Percentiles rank a stretch among this genome's conserved stretches.
Evolutionary conservation across 257 asterid species (phyloP).

Genomic region (Mentha longifolia): DNA sequence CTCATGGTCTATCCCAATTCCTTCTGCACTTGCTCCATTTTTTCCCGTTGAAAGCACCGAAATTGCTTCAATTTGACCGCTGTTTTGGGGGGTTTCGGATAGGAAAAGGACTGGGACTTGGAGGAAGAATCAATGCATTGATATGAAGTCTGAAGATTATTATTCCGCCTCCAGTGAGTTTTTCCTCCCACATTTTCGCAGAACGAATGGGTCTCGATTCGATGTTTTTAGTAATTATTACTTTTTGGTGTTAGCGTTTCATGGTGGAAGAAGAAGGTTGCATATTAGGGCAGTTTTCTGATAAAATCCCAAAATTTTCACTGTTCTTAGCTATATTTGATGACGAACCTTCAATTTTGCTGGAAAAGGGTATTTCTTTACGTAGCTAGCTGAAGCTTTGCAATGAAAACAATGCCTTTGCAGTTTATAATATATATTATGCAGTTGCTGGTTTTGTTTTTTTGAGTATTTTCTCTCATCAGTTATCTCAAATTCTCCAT

Average conservation of each 20-base stretch:
- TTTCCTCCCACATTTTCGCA: constrained; percentile 7
- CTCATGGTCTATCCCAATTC: not conserved
- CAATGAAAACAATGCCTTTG: not conserved
- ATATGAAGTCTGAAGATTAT: constrained; percentile 50
- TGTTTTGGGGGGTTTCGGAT: constrained; percentile 22
- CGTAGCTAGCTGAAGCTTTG: constrained; percentile 7
- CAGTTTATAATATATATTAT: not conserved
- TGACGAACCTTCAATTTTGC: constrained; percentile 16
- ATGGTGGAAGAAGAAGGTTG: constrained; percentile 1
- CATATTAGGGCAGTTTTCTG: not conserved
- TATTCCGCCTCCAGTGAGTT: constrained; percentile 46
- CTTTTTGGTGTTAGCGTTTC: not conserved
- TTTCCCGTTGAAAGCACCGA: not conserved
- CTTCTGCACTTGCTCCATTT: not conserved
- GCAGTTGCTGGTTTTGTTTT: constrained; percentile 13
- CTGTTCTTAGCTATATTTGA: constrained; percentile 11
- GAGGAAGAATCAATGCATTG: constrained; percentile 39
- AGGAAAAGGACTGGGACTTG: not conserved
- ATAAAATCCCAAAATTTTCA: not conserved
- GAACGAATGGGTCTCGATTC: not conserved
- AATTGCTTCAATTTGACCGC: constrained; percentile 28
- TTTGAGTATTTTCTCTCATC: not conserved
- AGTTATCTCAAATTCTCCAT: constrained; percentile 1
- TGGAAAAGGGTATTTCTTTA: constrained; percentile 17
- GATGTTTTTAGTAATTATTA: not conserved